These are phyloP conservation scores for Sporothrix dimorphospora DNA, from an alignment of 2,329 filamentous ascomycete species.

Conservation along the genomic window DNA sequence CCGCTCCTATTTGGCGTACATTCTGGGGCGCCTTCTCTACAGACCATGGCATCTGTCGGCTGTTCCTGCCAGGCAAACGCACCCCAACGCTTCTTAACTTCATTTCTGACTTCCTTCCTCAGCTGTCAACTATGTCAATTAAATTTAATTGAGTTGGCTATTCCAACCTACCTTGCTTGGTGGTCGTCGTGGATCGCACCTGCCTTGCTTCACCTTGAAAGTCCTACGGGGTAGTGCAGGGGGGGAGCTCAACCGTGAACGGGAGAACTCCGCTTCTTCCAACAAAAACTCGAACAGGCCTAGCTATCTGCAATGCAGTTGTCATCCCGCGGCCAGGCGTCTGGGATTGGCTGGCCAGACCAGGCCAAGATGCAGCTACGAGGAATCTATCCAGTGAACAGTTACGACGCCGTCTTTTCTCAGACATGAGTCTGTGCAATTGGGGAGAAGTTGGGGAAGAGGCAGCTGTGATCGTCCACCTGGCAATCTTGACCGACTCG, in stretches of 20 bases:
- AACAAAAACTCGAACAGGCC: constrained; percentile 9
- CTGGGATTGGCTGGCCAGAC: constrained; percentile 3
- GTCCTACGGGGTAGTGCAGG: constrained; percentile 17
- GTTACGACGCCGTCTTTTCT: neutral
- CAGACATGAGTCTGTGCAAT: neutral
- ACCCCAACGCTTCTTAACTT: neutral
- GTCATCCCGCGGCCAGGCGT: neutral
- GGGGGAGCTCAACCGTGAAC: constrained; percentile 6
- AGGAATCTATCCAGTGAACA: neutral
- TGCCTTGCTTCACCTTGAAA: neutral
- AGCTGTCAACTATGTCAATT: neutral
- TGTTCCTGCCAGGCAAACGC: neutral
- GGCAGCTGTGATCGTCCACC: neutral
- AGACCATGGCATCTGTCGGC: constrained; percentile 12
- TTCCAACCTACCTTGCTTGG: neutral
- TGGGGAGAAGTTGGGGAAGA: constrained; percentile 3
- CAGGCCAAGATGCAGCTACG: constrained; percentile 5
- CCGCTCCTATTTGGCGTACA: neutral
- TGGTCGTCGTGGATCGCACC: neutral
- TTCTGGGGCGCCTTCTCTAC: neutral
- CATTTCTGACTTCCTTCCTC: neutral
- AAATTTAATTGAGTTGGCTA: neutral
- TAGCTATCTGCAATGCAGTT: constrained; percentile 12
- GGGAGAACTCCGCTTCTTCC: neutral
- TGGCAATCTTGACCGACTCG: constrained; percentile 9